phyloP scores from a whole-genome alignment of 345 rosid species.

The Garcia nutans region DNA sequence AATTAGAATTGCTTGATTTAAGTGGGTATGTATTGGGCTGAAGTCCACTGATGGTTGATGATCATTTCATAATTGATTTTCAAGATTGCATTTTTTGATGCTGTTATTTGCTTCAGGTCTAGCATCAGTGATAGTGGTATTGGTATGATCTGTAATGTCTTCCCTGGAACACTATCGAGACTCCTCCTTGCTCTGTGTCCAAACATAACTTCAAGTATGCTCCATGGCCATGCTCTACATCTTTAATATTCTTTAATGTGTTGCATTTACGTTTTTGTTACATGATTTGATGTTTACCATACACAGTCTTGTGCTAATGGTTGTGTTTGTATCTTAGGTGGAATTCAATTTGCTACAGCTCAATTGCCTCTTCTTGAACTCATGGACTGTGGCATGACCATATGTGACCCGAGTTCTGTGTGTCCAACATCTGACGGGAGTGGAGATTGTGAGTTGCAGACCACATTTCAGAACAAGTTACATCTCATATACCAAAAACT shows the following conservation, averaged over 20 bases:
- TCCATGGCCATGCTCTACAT: constrained; percentile 23
- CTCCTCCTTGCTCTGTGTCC: constrained; percentile 95
- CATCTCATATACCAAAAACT: constrained; percentile 79
- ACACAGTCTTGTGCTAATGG: background rate
- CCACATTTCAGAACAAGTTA: constrained; percentile 44
- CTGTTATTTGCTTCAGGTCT: constrained; percentile 55
- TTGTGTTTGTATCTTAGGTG: constrained; percentile 50
- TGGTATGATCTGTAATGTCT: constrained; percentile 93
- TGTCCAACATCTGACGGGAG: constrained; percentile 37
- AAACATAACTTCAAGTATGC: constrained; percentile 91
- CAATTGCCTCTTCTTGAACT: constrained; percentile 92
- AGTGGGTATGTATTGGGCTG: constrained; percentile 72
- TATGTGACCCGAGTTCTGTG: constrained; percentile 60
- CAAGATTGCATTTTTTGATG: constrained; percentile 13
- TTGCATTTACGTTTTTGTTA: background rate
- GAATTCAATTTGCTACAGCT: constrained; percentile 96
- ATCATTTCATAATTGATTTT: constrained; percentile 2
- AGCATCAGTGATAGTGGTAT: constrained; percentile 93
- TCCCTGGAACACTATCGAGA: constrained; percentile 72
- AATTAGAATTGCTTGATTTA: constrained; percentile 86
- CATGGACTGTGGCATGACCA: constrained; percentile 97
- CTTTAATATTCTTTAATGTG: background rate
- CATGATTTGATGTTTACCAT: background rate
- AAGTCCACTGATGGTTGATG: constrained; percentile 8
- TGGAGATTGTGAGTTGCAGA: constrained; percentile 38